A percentile compares a stretch with the other conserved stretches of the same genome.
These are phyloP conservation scores for Exserohilum turcica DNA, from an alignment of 2,329 filamentous ascomycete genomes.

Conservation along the genomic window DNA sequence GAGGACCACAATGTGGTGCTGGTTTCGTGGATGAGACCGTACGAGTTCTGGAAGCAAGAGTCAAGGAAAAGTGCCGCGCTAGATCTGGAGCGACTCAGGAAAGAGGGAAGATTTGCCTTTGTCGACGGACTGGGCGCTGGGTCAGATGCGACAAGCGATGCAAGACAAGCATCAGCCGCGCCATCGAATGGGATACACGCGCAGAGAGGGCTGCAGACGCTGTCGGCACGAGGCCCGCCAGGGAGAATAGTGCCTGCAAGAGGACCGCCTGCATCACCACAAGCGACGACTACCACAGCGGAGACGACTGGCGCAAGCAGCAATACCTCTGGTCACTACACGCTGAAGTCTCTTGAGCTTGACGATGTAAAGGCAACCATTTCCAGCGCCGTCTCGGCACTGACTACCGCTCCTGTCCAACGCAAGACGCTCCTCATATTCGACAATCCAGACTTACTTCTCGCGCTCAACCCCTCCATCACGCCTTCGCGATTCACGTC, in stretches of 20 bases:
- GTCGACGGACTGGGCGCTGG: constrained; percentile 75
- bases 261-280: constrained; percentile 13
- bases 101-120: constrained; percentile 68
- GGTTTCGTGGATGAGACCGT: constrained; percentile 81
- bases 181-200: neutral
- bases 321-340: constrained; percentile 17
- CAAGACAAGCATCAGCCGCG: neutral
- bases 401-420: constrained; percentile 10
- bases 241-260: constrained; percentile 23
- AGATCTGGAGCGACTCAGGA: constrained; percentile 67
- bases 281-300: neutral
- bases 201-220: constrained; percentile 7
- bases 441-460: constrained; percentile 52
- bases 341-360: constrained; percentile 37
- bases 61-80: constrained; percentile 71
- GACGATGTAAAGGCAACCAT: constrained; percentile 33
- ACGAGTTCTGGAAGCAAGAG: constrained; percentile 77
- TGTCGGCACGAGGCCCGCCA: constrained; percentile 26
- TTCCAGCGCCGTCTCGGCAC: constrained; percentile 31
- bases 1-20: constrained; percentile 63
- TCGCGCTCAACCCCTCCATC: constrained; percentile 42
- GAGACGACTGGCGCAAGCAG: constrained; percentile 3
- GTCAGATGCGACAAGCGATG: constrained; percentile 16
- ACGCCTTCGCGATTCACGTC: constrained; percentile 28
- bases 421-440: constrained; percentile 51